Conservation (phyloP, 768 basidiomycete species). For the Mycena polygramma region DNA sequence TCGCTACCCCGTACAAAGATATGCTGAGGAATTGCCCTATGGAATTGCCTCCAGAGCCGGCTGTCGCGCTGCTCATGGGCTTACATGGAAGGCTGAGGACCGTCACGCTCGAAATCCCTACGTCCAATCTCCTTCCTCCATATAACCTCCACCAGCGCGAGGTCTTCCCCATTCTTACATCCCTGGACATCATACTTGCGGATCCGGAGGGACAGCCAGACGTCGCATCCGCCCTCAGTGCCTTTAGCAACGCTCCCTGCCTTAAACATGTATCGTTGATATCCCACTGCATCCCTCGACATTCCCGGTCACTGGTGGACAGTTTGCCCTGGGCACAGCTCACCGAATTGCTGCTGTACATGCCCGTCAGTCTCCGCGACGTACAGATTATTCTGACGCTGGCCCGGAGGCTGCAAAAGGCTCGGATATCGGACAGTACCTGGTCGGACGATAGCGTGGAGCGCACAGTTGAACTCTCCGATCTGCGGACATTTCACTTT, state of each 20-base stretch:
- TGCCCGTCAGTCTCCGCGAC: constrained; percentile 1
- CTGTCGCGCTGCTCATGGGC: background rate
- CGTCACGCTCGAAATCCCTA: background rate
- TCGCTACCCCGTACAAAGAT: background rate
- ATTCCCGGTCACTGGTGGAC: background rate
- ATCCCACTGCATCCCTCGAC: background rate
- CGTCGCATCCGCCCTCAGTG: background rate
- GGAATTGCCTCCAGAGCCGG: background rate
- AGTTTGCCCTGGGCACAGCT: background rate
- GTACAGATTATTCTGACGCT: background rate
- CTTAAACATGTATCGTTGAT: background rate
- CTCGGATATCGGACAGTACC: background rate
- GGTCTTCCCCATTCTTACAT: background rate
- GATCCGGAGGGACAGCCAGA: background rate
- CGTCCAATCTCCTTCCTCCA: background rate
- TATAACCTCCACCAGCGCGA: background rate
- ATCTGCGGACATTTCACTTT: background rate
- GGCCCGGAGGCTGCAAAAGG: background rate
- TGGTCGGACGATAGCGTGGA: background rate
- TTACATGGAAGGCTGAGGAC: background rate
- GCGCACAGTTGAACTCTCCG: background rate
- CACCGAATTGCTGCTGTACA: background rate
- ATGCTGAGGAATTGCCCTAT: background rate
- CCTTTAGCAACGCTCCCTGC: background rate
- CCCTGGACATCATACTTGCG: background rate